phyloP scores from a whole-genome alignment of 2,329 filamentous ascomycete genomes.

The Immersiporthe knoxdaviesiana region DNA sequence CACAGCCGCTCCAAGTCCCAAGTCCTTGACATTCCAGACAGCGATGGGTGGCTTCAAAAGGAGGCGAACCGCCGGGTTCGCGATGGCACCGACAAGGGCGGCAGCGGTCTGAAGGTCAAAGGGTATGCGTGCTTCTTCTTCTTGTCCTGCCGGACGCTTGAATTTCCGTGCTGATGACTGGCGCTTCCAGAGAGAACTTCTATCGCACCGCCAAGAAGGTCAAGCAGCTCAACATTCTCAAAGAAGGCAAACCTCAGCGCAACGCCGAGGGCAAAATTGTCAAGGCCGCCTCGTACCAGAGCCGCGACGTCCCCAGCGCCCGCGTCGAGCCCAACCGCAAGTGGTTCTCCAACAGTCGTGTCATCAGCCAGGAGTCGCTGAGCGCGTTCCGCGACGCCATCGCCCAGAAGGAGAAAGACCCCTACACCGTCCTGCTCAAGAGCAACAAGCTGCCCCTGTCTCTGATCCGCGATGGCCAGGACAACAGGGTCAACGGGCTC shows the following conservation, averaged over 20 bases:
- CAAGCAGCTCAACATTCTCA: slow-evolving; percentile 87
- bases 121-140: slow-evolving; percentile 39
- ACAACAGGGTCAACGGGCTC: slow-evolving; percentile 69
- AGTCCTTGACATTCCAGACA: slow-evolving; percentile 27
- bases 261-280: slow-evolving; percentile 85
- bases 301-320: slow-evolving; percentile 36
- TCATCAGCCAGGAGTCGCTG: slow-evolving; percentile 81
- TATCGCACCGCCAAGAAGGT: slow-evolving; percentile 76
- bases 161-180: neutral
- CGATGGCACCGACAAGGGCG: slow-evolving; percentile 71
- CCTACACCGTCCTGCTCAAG: slow-evolving; percentile 93
- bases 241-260: slow-evolving; percentile 80
- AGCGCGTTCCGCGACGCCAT: slow-evolving; percentile 88
- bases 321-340: slow-evolving; percentile 61
- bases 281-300: slow-evolving; percentile 71
- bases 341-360: slow-evolving; percentile 95
- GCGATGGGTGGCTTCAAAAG: slow-evolving; percentile 90
- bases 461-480: slow-evolving; percentile 78
- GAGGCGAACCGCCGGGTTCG: slow-evolving; percentile 80
- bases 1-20: too few species aligned
- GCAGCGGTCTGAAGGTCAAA: slow-evolving; percentile 90
- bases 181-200: slow-evolving; percentile 24
- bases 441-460: slow-evolving; percentile 97
- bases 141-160: neutral
- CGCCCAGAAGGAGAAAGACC: slow-evolving; percentile 85